Conservation (phyloP, 2,329 filamentous ascomycete genomes). For the Aspergillus fumigatiaffinis region DNA sequence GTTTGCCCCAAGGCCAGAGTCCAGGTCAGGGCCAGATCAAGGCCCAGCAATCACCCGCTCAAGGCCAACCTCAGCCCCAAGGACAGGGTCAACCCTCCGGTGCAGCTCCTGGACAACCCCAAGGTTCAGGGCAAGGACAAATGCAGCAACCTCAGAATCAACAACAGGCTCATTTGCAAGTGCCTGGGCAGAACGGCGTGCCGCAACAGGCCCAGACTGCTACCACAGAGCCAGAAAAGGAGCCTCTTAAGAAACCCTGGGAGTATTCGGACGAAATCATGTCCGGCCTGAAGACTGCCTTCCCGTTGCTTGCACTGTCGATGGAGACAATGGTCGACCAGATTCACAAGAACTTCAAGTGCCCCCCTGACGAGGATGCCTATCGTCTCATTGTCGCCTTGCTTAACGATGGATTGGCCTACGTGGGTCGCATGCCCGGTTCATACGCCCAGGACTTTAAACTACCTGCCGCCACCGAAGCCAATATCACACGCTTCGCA, state of each 20-base stretch:
- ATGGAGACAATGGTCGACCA: conserved; percentile 99
- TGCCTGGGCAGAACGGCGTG: conserved; percentile 24
- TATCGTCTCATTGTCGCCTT: conserved; percentile 96
- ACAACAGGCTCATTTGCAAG: conserved; percentile 26
- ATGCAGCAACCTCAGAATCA: conserved; percentile 22
- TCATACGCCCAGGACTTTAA: conserved; percentile 90
- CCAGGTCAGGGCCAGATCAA: conserved; percentile 11
- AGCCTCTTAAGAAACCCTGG: conserved; percentile 74
- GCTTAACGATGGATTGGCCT: conserved; percentile 89
- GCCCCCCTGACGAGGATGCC: conserved; percentile 94
- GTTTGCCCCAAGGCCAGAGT: conserved; percentile 13
- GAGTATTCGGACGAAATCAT: conserved; percentile 95
- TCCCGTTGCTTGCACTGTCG: conserved; percentile 88
- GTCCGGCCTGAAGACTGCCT: conserved; percentile 91
- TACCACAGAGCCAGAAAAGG: conserved; percentile 33
- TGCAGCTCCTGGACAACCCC: conserved; percentile 3
- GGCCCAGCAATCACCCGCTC: conserved; percentile 5
- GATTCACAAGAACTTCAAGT: conserved; percentile 99
- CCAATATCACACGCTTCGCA: conserved; percentile 93
- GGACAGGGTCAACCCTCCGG: conserved; percentile 1
- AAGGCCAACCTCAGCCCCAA: conserved; percentile 9
- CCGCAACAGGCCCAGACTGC: conserved; percentile 22
- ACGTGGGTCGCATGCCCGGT: conserved; percentile 80
- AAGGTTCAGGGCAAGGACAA: conserved; percentile 22
- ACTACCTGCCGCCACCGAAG: conserved; percentile 82